Evolutionary conservation across 2,329 filamentous ascomycete species (phyloP), one percentile per base, ranked within the genome.

Genomic region (Dendryphion nanum): DNA sequence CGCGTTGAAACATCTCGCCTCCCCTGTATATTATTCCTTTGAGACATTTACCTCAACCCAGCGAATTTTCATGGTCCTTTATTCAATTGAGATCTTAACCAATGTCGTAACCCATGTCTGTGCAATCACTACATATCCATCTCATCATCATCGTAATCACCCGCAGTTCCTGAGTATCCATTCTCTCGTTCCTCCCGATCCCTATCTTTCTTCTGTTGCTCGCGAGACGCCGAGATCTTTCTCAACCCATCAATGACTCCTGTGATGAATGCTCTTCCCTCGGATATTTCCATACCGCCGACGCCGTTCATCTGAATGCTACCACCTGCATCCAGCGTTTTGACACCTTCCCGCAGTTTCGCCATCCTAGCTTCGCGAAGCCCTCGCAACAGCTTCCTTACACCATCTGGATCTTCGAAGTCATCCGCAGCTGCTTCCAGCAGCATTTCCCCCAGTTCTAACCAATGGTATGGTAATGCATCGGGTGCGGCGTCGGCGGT

Each of bases 381-480:
- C 58, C 95, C 90, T 37, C 90, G 74, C 44, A 96, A 63, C 42
- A 95, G 63, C 18, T 85, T 78, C 5, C 90, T 75, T 6, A 94
- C 83, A 49, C 83, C 80, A 49, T 89, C 83, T 2, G 86, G 76
- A 18, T 85, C 74, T 23, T 79, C 77, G 34, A 97, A 78, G 63
- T 96, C 90, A 64, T 96, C 90, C 18, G 80, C 77, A 4, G 90
- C 90, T 38, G 88, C 85, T 32, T 90, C 85, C 2, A 98, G 78
- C 31, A 98, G 73, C 61, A 94, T 82, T 67, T 95, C 89, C 14
- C 86, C 84, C 6, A 97, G 71, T 68, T 97, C 93, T 29, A 95
- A 78, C 90, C 91, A 98, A 70, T 97, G 91, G 62, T 95, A 97
- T 0, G 93, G 93, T 20, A 98, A 72, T 12, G 83, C 80, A 28